Conservation (phyloP, 768 basidiomycete species). For the Daedaleopsis nitida region DNA sequence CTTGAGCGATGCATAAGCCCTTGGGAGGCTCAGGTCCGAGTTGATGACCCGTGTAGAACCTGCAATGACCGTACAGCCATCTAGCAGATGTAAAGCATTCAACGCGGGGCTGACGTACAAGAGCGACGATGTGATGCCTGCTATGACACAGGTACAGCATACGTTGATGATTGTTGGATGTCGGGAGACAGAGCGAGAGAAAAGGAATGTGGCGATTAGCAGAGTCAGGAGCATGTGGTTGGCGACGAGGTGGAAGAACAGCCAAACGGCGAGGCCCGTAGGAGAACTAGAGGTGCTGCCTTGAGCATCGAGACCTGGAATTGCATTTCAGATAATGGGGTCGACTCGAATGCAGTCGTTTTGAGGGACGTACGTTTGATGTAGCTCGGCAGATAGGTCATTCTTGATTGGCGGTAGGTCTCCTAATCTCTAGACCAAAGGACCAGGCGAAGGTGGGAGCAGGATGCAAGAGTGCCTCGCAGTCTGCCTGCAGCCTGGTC, state of each 20-base stretch:
- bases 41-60: slow-evolving; percentile 43
- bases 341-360: too few species aligned
- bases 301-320: slow-evolving; percentile 26
- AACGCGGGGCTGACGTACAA: too few species aligned
- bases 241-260: slow-evolving; percentile 47
- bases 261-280: slow-evolving; percentile 40
- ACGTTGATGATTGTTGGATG: slow-evolving; percentile 49
- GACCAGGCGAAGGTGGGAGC: background rate
- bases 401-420: background rate
- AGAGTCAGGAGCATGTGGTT: slow-evolving; percentile 48
- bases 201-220: slow-evolving; percentile 46
- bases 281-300: slow-evolving; percentile 28
- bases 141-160: slow-evolving; percentile 50
- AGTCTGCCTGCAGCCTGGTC: slow-evolving; percentile 10
- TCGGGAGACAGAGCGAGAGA: slow-evolving; percentile 39
- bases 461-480: slow-evolving; percentile 4
- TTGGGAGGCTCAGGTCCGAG: slow-evolving; percentile 38
- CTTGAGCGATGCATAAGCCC: slow-evolving; percentile 46
- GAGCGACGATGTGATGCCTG: slow-evolving; percentile 41
- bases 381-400: background rate
- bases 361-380: background rate
- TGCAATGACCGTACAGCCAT: background rate
- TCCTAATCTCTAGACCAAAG: background rate
- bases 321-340: background rate
- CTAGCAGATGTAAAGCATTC: slow-evolving; percentile 40